Evolutionary conservation across 768 basidiomycete species (phyloP).

Genomic region (Suillus subluteus): DNA sequence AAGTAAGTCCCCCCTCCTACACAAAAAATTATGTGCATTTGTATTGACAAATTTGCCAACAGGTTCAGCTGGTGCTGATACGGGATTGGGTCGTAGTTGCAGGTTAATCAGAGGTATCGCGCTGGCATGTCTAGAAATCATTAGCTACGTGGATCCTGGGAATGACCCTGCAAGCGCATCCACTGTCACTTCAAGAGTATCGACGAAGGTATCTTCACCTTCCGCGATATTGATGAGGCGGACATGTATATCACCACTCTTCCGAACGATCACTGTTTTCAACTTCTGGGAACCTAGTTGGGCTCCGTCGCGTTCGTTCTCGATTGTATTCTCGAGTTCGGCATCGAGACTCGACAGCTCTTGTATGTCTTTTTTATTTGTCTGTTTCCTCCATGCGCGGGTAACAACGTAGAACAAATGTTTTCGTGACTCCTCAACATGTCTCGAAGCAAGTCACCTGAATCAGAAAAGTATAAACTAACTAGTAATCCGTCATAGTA

Average conservation of each 20-base stretch:
- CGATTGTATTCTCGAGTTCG: neutral
- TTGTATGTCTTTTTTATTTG: neutral
- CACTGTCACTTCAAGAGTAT: slow-evolving; percentile 69
- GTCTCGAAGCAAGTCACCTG: neutral
- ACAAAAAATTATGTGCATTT: neutral
- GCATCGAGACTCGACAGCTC: neutral
- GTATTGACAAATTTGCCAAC: neutral
- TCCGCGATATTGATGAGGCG: slow-evolving; percentile 85
- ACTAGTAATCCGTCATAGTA: neutral
- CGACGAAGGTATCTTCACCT: slow-evolving; percentile 80
- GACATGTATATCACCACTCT: slow-evolving; percentile 83
- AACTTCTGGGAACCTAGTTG: slow-evolving; percentile 78
- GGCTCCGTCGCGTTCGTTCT: neutral
- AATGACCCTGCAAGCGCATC: slow-evolving; percentile 48
- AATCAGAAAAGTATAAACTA: neutral
- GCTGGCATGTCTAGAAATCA: neutral
- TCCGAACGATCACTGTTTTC: slow-evolving; percentile 60
- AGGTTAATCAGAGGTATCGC: neutral
- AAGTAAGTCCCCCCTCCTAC: slow-evolving; percentile 36
- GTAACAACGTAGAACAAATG: neutral
- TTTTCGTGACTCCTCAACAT: neutral
- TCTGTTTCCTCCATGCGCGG: neutral
- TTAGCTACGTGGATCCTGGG: slow-evolving; percentile 36
- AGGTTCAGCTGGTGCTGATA: slow-evolving; percentile 5
- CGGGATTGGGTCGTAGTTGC: neutral